These are phyloP conservation scores for Pachyrhizus erosus DNA, from an alignment of 306 rosid genomes.

Conservation along the genomic window DNA sequence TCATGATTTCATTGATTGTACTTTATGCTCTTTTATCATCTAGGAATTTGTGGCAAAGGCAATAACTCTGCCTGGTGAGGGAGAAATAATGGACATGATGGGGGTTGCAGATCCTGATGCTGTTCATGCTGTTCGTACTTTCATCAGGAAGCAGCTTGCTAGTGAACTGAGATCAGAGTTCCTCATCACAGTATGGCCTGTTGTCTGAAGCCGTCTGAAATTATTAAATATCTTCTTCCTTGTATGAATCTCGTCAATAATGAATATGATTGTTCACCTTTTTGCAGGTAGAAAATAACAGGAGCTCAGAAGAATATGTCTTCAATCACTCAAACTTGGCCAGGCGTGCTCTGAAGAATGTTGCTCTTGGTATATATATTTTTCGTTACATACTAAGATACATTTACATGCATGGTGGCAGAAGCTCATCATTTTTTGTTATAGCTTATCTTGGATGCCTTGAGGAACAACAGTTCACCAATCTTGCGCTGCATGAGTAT, in stretches of 20 bases:
- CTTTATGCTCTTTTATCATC: conserved; percentile 32
- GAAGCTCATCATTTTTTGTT: conserved; percentile 38
- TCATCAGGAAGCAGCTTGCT: conserved; percentile 91
- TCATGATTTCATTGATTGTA: conserved; percentile 31
- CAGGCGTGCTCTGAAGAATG: conserved; percentile 92
- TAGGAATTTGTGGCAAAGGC: conserved; percentile 97
- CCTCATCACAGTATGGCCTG: conserved; percentile 63
- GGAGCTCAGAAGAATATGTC: conserved; percentile 71
- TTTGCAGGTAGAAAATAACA: conserved; percentile 77
- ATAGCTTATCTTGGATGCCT: conserved; percentile 81
- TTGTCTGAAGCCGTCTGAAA: conserved; percentile 37
- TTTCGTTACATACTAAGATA: conserved; percentile 19
- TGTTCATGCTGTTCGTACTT: conserved; percentile 83
- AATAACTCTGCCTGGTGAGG: conserved; percentile 95
- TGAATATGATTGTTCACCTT: conserved; percentile 8
- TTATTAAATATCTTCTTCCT: conserved; percentile 28
- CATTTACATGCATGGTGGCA: conserved; percentile 34
- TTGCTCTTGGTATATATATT: conserved; percentile 75
- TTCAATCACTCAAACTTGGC: conserved; percentile 82
- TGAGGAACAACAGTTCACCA: conserved; percentile 62
- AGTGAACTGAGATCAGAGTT: conserved; percentile 76
- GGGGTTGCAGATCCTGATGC: conserved; percentile 98
- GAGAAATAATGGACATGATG: conserved; percentile 99
- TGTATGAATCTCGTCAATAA: conserved; percentile 1
- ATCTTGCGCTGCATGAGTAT: conserved; percentile 75